These are phyloP conservation scores for Penicillium sp. DNA, from an alignment of 2,329 filamentous ascomycete genomes.

Conservation along the genomic window DNA sequence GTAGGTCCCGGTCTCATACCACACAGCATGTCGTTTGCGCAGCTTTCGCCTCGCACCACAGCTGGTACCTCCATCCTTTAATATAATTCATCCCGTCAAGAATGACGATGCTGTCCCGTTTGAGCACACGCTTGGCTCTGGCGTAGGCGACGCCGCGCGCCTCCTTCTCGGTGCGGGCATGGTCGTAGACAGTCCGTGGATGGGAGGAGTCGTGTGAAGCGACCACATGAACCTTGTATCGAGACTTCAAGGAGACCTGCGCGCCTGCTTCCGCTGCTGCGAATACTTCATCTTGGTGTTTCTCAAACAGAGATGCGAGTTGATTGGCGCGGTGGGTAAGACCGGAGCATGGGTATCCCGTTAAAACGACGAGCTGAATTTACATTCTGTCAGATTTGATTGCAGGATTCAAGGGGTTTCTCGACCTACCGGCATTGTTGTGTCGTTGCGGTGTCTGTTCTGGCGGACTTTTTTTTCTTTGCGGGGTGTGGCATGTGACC, in stretches of 20 bases:
- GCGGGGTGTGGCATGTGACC: slow-evolving; percentile 23
- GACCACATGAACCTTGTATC: slow-evolving; percentile 43
- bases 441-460: slow-evolving; percentile 8
- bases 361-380: slow-evolving; percentile 57
- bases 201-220: slow-evolving; percentile 41
- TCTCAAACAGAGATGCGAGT: slow-evolving; percentile 51
- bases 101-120: slow-evolving; percentile 59
- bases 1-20: slow-evolving; percentile 40
- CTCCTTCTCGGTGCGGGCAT: slow-evolving; percentile 60
- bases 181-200: slow-evolving; percentile 54
- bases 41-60: slow-evolving; percentile 66
- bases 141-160: slow-evolving; percentile 61
- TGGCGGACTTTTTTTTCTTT: slow-evolving; percentile 16
- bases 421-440: slow-evolving; percentile 30
- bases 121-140: slow-evolving; percentile 58
- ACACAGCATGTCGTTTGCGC: slow-evolving; percentile 61
- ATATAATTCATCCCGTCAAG: slow-evolving; percentile 67
- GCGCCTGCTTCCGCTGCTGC: slow-evolving; percentile 31
- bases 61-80: slow-evolving; percentile 65
- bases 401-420: not conserved
- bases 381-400: not conserved
- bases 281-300: slow-evolving; percentile 47
- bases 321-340: slow-evolving; percentile 61
- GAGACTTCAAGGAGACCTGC: slow-evolving; percentile 39
- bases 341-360: slow-evolving; percentile 62